These are phyloP conservation scores for Cladobotryum mycophilum DNA, from an alignment of 2,329 filamentous ascomycete genomes.

Conservation along the genomic window DNA sequence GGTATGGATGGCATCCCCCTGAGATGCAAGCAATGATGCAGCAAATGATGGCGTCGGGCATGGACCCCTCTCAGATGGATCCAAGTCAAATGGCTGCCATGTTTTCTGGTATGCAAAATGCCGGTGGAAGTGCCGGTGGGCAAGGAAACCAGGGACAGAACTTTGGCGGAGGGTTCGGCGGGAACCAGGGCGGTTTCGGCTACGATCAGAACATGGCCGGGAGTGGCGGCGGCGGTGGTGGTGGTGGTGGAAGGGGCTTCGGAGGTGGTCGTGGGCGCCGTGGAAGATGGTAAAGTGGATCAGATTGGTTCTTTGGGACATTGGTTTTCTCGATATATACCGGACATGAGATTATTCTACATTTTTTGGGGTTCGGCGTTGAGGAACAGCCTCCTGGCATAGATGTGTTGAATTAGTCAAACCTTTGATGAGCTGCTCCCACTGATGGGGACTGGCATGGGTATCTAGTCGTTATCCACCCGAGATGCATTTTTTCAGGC, in stretches of 20 bases:
- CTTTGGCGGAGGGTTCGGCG: constrained; percentile 47
- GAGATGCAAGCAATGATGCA: constrained; percentile 67
- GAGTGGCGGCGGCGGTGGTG: constrained; percentile 29
- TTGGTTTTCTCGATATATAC: neutral
- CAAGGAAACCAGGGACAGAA: constrained; percentile 47
- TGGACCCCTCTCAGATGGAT: constrained; percentile 63
- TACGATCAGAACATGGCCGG: constrained; percentile 44
- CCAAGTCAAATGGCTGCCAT: constrained; percentile 51
- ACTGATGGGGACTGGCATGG: no score
- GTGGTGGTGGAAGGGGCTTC: constrained; percentile 23
- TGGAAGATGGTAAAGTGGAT: constrained; percentile 20
- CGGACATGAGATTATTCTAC: neutral
- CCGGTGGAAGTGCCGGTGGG: constrained; percentile 35
- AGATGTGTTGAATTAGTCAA: neutral
- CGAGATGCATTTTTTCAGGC: no score
- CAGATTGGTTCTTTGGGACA: neutral
- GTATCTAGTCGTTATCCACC: no score
- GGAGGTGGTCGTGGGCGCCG: constrained; percentile 25
- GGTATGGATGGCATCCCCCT: constrained; percentile 58
- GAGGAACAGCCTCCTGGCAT: neutral
- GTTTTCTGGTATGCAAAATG: constrained; percentile 52
- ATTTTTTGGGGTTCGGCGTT: neutral
- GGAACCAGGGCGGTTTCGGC: constrained; percentile 46
- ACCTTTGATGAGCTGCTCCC: no score
- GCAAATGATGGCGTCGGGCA: constrained; percentile 60